Base-by-base conservation (phyloP, 1,284 basidiomycete species). In the Inonotus obliquus region DNA sequence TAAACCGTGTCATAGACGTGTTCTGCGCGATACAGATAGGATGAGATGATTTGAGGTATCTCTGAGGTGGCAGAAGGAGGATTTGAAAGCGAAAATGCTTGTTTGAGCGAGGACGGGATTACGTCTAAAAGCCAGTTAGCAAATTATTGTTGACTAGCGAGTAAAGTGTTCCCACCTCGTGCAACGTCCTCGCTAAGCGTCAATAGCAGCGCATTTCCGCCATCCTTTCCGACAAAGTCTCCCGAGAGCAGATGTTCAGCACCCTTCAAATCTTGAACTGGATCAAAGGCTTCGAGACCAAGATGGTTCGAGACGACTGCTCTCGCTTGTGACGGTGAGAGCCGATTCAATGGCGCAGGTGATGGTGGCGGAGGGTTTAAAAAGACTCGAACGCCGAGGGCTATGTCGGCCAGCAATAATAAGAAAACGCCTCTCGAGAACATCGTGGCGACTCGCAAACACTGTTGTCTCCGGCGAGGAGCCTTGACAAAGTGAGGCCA, bases 221-320 rank as follows among this genome's bases (percentile, higher is more conserved):
- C 57, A 0, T 84, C 86, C 59, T 80, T 70, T 32, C 82, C 89
- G 23, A 91, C 81, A 67, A 89, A 85, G 57, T 79, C 76, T 62
- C 81, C 76, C 11, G 57, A 67, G 45, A 66, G 59, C n/a, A 73
- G 53, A 35, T 62, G 66, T 23, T 57, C 71, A 62, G 61, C 73
- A 71, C 23, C 66, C 62, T 45, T 23, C 44, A 65, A 62, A 63
- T 79, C 79, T 59, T 69, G 71, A 27, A 83, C 68, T 39, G 77
- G 74, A 68, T 89, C 86, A 65, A 85, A 86, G 29, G 74, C 73
- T 65, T 91, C 89, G 2, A 92, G 78, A 23, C 85, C 83, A 17
- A 91, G 79, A 69, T 91, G 87, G 61, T 81, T 82, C 21, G 88
- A 81, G 39, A 91, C 75, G 6, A 77, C 79, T 37, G 80, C 77